Evolutionary conservation across 2,329 filamentous ascomycete species (phyloP).

Genomic region (Karstenula rhodostoma): DNA sequence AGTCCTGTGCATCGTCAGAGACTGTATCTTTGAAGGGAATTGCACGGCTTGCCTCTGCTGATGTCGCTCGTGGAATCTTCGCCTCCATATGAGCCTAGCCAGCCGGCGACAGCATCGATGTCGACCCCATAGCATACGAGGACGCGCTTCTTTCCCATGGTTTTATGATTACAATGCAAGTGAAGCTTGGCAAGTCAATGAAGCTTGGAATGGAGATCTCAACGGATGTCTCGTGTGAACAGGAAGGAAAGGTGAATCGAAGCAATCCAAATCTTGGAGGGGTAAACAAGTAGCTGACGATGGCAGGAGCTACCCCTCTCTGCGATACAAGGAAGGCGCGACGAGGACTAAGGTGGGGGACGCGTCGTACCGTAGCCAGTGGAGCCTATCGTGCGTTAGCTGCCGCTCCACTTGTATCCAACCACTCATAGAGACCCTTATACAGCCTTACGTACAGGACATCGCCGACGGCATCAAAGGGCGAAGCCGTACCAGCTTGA

Average conservation of each 20-base stretch:
- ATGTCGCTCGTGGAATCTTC: constrained; percentile 78
- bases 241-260: not conserved
- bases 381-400: constrained; percentile 3
- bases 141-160: constrained; percentile 61
- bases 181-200: not conserved
- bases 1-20: constrained; percentile 55
- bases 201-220: not conserved
- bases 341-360: constrained; percentile 12
- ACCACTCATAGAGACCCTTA: not conserved
- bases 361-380: not conserved
- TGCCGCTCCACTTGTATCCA: not conserved
- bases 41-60: constrained; percentile 63
- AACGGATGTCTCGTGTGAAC: not conserved
- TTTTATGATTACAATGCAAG: not conserved
- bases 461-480: not conserved
- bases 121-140: constrained; percentile 73
- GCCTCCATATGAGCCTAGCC: constrained; percentile 78
- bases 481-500: no score
- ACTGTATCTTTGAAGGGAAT: not conserved
- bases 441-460: not conserved
- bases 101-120: constrained; percentile 76
- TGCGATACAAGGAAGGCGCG: constrained; percentile 3
- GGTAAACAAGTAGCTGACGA: constrained; percentile 6
- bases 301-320: constrained; percentile 18
- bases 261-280: not conserved